These are phyloP conservation scores for Nidularia pulvinata DNA, from an alignment of 768 basidiomycete genomes.

Conservation along the genomic window DNA sequence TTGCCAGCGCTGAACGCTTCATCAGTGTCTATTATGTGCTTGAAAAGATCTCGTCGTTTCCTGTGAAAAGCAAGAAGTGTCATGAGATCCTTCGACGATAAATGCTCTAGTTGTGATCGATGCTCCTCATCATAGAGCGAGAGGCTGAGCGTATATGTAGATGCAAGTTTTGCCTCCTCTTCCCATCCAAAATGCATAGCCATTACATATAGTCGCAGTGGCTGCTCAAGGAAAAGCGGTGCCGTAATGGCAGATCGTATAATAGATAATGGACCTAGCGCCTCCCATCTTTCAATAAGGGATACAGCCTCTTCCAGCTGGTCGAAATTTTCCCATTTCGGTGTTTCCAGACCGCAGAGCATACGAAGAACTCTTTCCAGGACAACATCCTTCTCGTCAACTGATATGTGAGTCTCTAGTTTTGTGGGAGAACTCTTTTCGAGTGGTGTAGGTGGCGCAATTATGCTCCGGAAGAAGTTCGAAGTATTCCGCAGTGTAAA, in stretches of 20 bases:
- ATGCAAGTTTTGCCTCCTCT: constrained; percentile 39
- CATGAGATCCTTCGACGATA: constrained; percentile 33
- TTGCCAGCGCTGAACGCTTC: constrained; percentile 37
- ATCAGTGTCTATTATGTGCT: constrained; percentile 28
- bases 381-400: constrained; percentile 31
- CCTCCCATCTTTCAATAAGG: constrained; percentile 45
- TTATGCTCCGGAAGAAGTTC: constrained; percentile 45
- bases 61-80: constrained; percentile 39
- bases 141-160: constrained; percentile 36
- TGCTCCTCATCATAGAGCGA: constrained; percentile 32
- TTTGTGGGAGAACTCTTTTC: constrained; percentile 3
- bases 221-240: constrained; percentile 37
- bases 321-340: constrained; percentile 36
- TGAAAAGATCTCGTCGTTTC: constrained; percentile 33
- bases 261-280: constrained; percentile 39
- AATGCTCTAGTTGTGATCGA: constrained; percentile 23
- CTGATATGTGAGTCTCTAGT: constrained; percentile 6
- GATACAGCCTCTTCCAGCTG: constrained; percentile 32
- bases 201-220: constrained; percentile 49
- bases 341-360: constrained; percentile 37
- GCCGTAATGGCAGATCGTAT: constrained; percentile 39
- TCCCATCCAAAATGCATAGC: constrained; percentile 42
- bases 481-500: constrained; percentile 31
- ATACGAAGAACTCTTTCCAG: constrained; percentile 37
- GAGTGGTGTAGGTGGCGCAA: constrained; percentile 19